A percentile compares a stretch with the other conserved stretches of the same genome.
Evolutionary conservation across 192 early-diverging fungal genomes (phyloP).

Genomic region (Mortierella alpina): DNA sequence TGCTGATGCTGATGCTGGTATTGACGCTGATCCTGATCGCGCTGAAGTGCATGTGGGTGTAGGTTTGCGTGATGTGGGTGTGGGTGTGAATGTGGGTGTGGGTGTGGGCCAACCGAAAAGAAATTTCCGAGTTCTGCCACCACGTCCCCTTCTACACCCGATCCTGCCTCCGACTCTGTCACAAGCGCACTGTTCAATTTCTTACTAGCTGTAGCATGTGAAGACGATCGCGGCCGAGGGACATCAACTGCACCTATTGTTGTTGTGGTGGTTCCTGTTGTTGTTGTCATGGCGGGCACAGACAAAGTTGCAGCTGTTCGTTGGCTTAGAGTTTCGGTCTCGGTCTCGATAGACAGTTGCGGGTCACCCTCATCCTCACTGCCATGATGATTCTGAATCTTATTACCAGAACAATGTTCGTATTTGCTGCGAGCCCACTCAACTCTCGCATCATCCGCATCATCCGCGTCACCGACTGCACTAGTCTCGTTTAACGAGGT

Average conservation of each 20-base stretch:
- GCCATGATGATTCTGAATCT: neutral
- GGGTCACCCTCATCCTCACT: neutral
- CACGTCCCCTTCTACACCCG: slow-evolving; percentile 11
- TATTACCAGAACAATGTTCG: neutral
- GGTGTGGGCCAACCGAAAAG: neutral
- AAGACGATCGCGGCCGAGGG: neutral
- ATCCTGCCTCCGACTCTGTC: neutral
- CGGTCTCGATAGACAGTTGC: slow-evolving; percentile 14
- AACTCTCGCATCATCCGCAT: neutral
- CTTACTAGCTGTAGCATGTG: neutral
- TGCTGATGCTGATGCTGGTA: neutral
- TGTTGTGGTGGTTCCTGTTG: neutral
- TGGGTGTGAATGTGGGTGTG: neutral
- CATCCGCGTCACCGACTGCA: slow-evolving; percentile 17
- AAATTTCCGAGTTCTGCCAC: slow-evolving; percentile 31
- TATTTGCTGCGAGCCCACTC: neutral
- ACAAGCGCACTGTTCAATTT: too few species aligned
- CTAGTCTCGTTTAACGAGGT: neutral
- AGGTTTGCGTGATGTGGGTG: too few species aligned
- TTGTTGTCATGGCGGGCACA: slow-evolving; percentile 2
- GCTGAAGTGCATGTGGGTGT: too few species aligned
- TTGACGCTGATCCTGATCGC: too few species aligned
- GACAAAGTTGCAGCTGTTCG: neutral
- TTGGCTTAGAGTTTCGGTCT: neutral
- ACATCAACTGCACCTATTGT: neutral